Conservation (phyloP, 1,284 basidiomycete species). For the Rhodotorula glutinis region DNA sequence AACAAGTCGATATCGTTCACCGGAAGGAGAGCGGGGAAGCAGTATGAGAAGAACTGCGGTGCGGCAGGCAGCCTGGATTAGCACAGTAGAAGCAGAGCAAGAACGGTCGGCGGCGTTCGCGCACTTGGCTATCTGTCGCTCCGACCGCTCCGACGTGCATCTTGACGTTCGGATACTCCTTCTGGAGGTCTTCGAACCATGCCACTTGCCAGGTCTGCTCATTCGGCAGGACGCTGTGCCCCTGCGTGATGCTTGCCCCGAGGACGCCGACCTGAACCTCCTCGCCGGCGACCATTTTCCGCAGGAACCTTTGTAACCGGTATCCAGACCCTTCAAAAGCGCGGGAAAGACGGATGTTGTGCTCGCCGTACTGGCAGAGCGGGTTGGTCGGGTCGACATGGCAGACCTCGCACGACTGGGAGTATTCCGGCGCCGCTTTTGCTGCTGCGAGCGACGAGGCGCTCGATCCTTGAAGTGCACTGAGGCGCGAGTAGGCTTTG, state of each 20-base stretch:
- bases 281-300: slow-evolving; percentile 34
- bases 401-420: slow-evolving; percentile 28
- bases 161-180: slow-evolving; percentile 20
- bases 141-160: slow-evolving; percentile 24
- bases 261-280: slow-evolving; percentile 34
- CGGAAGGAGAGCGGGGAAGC: slow-evolving; percentile 24
- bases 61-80: background rate
- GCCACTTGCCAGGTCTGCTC: slow-evolving; percentile 20
- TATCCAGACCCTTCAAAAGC: slow-evolving; percentile 38
- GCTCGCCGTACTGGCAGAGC: slow-evolving; percentile 38
- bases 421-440: background rate
- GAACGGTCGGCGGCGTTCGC: background rate
- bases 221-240: slow-evolving; percentile 8
- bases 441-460: background rate
- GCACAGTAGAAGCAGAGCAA: background rate
- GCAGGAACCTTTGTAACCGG: slow-evolving; percentile 30
- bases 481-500: no score
- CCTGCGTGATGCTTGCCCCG: slow-evolving; percentile 37
- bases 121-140: slow-evolving; percentile 14
- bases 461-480: no score
- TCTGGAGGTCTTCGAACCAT: slow-evolving; percentile 17
- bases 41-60: slow-evolving; percentile 30
- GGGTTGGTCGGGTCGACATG: slow-evolving; percentile 11
- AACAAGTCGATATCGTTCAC: slow-evolving; percentile 23
- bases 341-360: slow-evolving; percentile 32